Conservation (phyloP, 805 yeast genomes). For the Dipodascopsis uninucleata region DNA sequence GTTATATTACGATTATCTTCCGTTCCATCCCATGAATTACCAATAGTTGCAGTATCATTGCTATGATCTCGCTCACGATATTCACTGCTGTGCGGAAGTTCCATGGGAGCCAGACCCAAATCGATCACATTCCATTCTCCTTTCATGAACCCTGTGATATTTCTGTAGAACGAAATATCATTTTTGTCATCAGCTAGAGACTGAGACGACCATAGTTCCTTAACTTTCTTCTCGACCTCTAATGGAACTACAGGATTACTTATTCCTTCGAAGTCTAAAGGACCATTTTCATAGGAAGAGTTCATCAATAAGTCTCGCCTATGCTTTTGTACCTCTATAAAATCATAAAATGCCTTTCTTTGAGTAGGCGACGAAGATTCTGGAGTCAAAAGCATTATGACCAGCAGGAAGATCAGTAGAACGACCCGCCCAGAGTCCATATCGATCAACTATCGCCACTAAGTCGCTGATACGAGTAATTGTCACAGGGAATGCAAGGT, state of each 20-base stretch:
- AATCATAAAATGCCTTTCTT: constrained; percentile 23
- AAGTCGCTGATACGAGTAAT: too few relatives aligned
- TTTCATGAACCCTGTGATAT: constrained; percentile 24
- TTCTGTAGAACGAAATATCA: constrained; percentile 20
- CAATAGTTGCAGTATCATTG: constrained; percentile 10
- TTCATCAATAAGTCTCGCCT: constrained; percentile 21
- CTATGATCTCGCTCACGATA: background rate
- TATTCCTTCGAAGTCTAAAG: constrained; percentile 25
- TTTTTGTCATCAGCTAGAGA: constrained; percentile 30
- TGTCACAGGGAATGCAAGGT: too few relatives aligned
- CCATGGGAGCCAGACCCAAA: constrained; percentile 18
- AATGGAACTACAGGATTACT: constrained; percentile 54
- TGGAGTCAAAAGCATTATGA: constrained; percentile 26
- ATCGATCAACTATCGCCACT: too few relatives aligned
- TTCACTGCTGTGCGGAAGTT: constrained; percentile 16
- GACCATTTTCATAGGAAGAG: constrained; percentile 23
- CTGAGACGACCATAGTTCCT: constrained; percentile 48
- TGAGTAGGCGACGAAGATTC: constrained; percentile 25
- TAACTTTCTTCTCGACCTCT: constrained; percentile 47
- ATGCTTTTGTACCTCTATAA: constrained; percentile 13
- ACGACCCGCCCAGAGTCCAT: constrained; percentile 26
- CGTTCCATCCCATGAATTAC: constrained; percentile 16
- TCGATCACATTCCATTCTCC: constrained; percentile 20
- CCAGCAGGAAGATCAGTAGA: constrained; percentile 23
- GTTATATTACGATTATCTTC: constrained; percentile 32